Base-by-base conservation (phyloP, 208 protist genomes). In the Tritrichomonas musculus region DNA sequence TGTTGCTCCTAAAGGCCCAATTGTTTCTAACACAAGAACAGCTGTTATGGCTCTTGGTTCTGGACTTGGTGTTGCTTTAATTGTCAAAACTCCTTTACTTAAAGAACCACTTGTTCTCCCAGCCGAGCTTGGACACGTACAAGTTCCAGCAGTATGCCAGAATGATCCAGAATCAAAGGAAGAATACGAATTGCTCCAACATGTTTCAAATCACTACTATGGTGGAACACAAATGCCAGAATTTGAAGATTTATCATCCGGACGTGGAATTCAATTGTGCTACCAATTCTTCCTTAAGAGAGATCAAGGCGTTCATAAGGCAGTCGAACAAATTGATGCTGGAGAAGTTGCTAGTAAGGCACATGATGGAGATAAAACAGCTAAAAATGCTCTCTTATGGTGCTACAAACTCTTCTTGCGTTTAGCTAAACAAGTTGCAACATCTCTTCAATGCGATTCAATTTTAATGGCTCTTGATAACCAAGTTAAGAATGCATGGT, bases 401-500 rank as follows among this genome's bases (percentile, higher is more conserved):
- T 41, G 50, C 11, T 50, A 47, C 41, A 47, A 47, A 25, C n/a
- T 82, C 41, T 82, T 47, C 13, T 41, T 82, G 25, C 33, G 73
- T 50, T 25, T 20, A n/a, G 73, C 73, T 82, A 82, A 82, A 36
- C 39, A 33, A 30, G 41, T 82, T 36, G 73, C 73, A 2, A 82
- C 73, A 47, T 82, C 73, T n/a, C 73, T 82, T 44, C 50, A 33
- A 20, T 82, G 73, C 73, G 73, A 82, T 14, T 82, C 73, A n/a
- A 30, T 25, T 30, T 14, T 82, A n/a, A 33, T 82, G 17, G n/a
- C 73, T 44, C 73, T 82, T 44, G 73, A 82, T 53, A 82, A 82
- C 73, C 73, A 82, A 36, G 73, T 82, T 20, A 82, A 82, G 73
- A 82, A 82, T 41, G 14, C 47, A 20, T 25, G 14, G n/a, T 82